Evolutionary conservation across 345 rosid species (phyloP).

Genomic region (Salix dunnii): DNA sequence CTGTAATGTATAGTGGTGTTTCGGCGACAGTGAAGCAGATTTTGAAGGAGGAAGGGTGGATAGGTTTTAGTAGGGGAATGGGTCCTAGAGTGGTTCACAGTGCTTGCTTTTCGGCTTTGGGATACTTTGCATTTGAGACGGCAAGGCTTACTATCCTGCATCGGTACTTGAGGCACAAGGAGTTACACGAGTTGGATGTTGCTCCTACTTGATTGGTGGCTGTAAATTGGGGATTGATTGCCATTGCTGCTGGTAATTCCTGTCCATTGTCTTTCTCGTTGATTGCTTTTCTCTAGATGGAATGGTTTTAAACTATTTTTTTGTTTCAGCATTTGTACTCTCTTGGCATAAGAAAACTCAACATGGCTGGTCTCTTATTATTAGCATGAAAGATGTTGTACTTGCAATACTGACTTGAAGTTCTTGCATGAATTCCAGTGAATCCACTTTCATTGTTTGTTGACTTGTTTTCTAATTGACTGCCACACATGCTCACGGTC

Average conservation of each 20-base stretch:
- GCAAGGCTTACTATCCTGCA: conserved; percentile 72
- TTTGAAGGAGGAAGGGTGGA: conserved; percentile 83
- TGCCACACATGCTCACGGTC: not conserved
- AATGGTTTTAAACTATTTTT: not conserved
- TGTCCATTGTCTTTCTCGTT: not conserved
- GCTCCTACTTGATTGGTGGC: conserved; percentile 25
- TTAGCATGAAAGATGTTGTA: not conserved
- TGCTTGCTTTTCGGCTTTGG: conserved; percentile 83
- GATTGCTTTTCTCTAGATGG: not conserved
- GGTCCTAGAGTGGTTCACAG: conserved; percentile 91
- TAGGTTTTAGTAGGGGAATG: conserved; percentile 79
- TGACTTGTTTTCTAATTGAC: not conserved
- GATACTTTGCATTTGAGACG: conserved; percentile 95
- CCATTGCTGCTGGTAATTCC: conserved; percentile 9
- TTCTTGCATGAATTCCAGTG: not conserved
- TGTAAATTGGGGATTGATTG: not conserved
- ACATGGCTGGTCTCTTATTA: not conserved
- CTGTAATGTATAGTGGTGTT: conserved; percentile 63
- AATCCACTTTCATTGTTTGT: not conserved
- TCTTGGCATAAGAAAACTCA: not conserved
- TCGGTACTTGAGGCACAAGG: conserved; percentile 64
- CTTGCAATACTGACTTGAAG: not conserved
- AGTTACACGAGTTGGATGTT: conserved; percentile 34
- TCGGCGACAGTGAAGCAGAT: conserved; percentile 63
- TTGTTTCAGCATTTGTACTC: not conserved